phyloP scores from a whole-genome alignment of 2,329 filamentous ascomycete genomes.

The Scytalidium sp. region DNA sequence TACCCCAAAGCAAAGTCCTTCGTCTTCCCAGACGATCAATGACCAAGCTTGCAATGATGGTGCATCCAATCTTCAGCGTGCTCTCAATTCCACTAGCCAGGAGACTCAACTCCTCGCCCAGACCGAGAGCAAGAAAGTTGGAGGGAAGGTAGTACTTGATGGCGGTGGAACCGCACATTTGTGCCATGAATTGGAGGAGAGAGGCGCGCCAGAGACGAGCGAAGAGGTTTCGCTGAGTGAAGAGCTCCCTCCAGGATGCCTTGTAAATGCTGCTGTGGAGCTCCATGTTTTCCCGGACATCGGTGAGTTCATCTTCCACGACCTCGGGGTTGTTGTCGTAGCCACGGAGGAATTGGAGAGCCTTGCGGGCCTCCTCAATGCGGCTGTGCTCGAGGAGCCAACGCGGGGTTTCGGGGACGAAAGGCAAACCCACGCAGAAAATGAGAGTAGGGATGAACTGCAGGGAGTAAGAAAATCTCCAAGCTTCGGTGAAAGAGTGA shows the following conservation, averaged over 20 bases:
- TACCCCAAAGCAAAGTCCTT: constrained; percentile 45
- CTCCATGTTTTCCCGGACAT: constrained; percentile 41
- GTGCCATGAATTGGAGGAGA: constrained; percentile 56
- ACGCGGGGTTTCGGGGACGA: constrained; percentile 53
- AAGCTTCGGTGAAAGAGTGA: constrained; percentile 43
- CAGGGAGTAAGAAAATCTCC: constrained; percentile 50
- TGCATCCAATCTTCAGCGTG: constrained; percentile 54
- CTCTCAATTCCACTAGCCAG: constrained; percentile 55
- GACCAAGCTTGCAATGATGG: constrained; percentile 53
- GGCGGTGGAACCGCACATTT: constrained; percentile 57
- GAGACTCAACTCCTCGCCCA: constrained; percentile 44
- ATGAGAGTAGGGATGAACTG: constrained; percentile 49
- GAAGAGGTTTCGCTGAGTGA: constrained; percentile 45
- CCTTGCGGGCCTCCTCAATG: constrained; percentile 37
- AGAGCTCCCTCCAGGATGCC: constrained; percentile 32
- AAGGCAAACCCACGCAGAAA: constrained; percentile 48
- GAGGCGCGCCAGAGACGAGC: constrained; percentile 54
- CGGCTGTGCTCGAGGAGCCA: constrained; percentile 54
- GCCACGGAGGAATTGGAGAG: constrained; percentile 46
- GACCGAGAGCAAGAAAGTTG: constrained; percentile 48
- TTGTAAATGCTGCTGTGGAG: constrained; percentile 36
- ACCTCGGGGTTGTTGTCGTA: constrained; percentile 37
- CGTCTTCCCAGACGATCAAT: constrained; percentile 51
- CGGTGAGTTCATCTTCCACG: constrained; percentile 33
- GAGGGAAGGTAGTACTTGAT: constrained; percentile 60